Evolutionary conservation across 305 asterid species (phyloP), one percentile per base, ranked within the genome.

Genomic region (Ajuga reptans): DNA sequence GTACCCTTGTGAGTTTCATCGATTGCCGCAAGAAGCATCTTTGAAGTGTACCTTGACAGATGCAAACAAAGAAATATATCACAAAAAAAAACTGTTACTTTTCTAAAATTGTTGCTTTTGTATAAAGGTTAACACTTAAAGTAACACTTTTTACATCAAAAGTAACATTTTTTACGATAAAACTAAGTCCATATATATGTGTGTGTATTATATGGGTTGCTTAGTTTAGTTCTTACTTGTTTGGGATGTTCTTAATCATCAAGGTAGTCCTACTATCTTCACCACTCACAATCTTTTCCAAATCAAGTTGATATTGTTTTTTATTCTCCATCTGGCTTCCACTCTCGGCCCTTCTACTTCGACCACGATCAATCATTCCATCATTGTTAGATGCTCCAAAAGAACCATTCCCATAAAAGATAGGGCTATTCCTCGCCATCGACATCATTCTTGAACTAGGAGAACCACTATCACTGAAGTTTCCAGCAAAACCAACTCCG

Each of bases 201-300:
- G 2, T 21, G 2, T 21, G 2, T 21, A 21, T 21, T 21, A 21
- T 21, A 1, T 21, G 27, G 1, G 1, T 21, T 21, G 27, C 2
- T 21, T n/a, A n/a, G 27, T 6, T 17, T 5, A 21, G 54, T 21
- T 64, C 88, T 83, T 84, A 93, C 97, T 93, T 90, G 90, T 90
- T 90, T 27, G 98, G 97, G 60, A 93, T 93, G 82, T 93, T 93
- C 75, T 90, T 92, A 60, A 92, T 84, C 98, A 92, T 92, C 82
- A 92, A 83, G 29, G 98, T 92, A 50, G 98, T 92, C 82, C 97
- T 79, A 59, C 45, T 79, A 77, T 92, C 98, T 75, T 88, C 98
- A 45, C 97, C 90, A 51, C 77, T 84, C 9, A 67, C 54, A 46
- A 92, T 92, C 80, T 82, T 92, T 72, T 87, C 93, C 80, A 92